A percentile compares a stretch with the other conserved stretches of the same genome.
Conservation (phyloP, 495 filamentous ascomycete species). For the Annulohypoxylon stygium region DNA sequence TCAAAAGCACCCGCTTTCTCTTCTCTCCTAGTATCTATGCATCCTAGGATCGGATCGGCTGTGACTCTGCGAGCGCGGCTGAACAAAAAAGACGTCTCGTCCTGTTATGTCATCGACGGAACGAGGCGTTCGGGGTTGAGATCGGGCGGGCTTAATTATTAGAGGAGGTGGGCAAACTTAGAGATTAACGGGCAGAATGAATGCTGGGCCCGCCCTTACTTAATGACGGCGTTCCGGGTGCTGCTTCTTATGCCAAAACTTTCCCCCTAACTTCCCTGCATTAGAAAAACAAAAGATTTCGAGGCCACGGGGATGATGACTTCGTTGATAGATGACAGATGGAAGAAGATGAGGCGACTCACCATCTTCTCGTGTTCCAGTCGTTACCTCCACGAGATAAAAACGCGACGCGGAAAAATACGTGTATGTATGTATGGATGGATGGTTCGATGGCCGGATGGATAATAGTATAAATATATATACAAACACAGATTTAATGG, state of each 20-base stretch:
- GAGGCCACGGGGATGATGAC: neutral
- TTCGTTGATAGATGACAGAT: slow-evolving; percentile 5
- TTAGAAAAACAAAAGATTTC: neutral
- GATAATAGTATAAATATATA: neutral
- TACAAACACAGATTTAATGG: slow-evolving; percentile 22
- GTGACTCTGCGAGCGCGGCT: neutral
- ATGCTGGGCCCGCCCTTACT: neutral
- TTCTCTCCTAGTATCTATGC: slow-evolving; percentile 2
- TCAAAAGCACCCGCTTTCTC: neutral
- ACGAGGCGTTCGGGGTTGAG: slow-evolving; percentile 17
- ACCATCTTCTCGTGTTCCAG: slow-evolving; percentile 18
- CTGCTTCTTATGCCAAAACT: neutral
- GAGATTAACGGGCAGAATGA: slow-evolving; percentile 26
- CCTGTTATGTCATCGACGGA: neutral
- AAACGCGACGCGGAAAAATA: neutral
- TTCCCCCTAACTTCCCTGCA: neutral
- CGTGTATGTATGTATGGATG: neutral
- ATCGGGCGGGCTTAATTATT: slow-evolving; percentile 7
- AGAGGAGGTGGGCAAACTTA: neutral
- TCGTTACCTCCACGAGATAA: slow-evolving; percentile 10
- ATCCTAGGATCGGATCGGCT: neutral
- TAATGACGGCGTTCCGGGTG: slow-evolving; percentile 31
- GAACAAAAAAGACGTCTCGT: slow-evolving; percentile 6
- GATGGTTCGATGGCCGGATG: slow-evolving; percentile 7
- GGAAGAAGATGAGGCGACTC: slow-evolving; percentile 21